Evolutionary conservation across 2,329 filamentous ascomycete genomes (phyloP).

Genomic region (Claviceps maximensis): DNA sequence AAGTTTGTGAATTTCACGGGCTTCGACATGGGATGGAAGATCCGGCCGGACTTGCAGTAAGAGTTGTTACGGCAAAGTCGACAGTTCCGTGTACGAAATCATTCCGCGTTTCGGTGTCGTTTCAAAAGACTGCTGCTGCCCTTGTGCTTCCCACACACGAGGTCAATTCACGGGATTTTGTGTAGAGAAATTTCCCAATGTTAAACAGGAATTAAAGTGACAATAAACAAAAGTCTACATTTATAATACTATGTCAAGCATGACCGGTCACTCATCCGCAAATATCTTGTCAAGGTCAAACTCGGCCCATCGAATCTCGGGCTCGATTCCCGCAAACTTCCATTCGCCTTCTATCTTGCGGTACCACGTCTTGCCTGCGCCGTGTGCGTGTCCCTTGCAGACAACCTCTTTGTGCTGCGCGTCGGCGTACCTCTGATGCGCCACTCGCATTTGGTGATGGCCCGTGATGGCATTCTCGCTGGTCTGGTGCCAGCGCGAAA

Average conservation of each 20-base stretch:
- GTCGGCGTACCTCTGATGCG: conserved; percentile 42
- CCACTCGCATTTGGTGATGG: conserved; percentile 44
- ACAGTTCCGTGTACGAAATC: no score
- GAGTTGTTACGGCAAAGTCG: no score
- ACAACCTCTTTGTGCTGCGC: conserved; percentile 29
- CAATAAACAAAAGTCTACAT: no score
- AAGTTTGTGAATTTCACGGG: neutral
- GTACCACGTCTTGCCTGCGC: conserved; percentile 40
- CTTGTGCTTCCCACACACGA: no score
- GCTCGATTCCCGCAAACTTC: conserved; percentile 43
- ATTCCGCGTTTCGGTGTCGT: no score
- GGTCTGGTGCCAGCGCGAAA: conserved; percentile 36
- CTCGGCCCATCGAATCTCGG: conserved; percentile 41
- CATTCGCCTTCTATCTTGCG: conserved; percentile 42
- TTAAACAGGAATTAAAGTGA: no score
- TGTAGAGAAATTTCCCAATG: no score
- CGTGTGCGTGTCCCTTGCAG: conserved; percentile 43
- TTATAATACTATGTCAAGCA: no score
- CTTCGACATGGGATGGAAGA: neutral
- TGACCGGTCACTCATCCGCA: neutral
- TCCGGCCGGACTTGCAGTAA: neutral
- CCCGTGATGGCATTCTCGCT: conserved; percentile 34
- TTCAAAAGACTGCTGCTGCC: no score
- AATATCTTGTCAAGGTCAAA: conserved; percentile 14
- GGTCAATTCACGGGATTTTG: no score